Percentiles rank a stretch among this genome's conserved stretches.
Evolutionary conservation across 108 stramenopile species (phyloP).

Genomic region (Conticribra weissflogii): DNA sequence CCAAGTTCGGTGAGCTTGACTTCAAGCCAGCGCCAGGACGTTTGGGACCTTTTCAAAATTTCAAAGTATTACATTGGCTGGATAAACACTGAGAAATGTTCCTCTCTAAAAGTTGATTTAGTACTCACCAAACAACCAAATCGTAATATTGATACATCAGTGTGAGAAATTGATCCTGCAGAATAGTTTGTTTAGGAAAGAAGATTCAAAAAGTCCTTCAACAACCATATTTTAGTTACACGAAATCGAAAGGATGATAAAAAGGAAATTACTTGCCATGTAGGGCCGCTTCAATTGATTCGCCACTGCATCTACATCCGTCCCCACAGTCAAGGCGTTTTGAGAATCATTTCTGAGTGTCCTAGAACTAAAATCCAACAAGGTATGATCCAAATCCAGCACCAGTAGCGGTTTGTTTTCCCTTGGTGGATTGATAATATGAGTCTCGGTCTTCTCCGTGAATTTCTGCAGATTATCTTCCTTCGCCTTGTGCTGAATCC

Average conservation of each 20-base stretch:
- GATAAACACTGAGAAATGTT: too few species aligned
- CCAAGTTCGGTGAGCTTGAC: constrained; percentile 94
- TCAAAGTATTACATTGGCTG: too few species aligned
- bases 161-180: constrained; percentile 80
- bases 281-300: constrained; percentile 76
- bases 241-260: too few species aligned
- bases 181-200: background rate
- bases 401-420: constrained; percentile 85
- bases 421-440: constrained; percentile 85
- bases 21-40: constrained; percentile 96
- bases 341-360: constrained; percentile 48
- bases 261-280: too few species aligned
- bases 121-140: constrained; percentile 93
- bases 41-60: too few species aligned
- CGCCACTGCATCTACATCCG: constrained; percentile 40
- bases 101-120: too few species aligned
- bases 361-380: constrained; percentile 87
- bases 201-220: too few species aligned
- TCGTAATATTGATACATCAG: constrained; percentile 89
- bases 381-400: constrained; percentile 95
- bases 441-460: constrained; percentile 79
- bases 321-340: constrained; percentile 18
- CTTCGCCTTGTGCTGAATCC: constrained; percentile 84
- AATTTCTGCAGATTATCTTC: constrained; percentile 87
- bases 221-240: too few species aligned